Conservation (phyloP, 2,329 filamentous ascomycete species). For the Epichloe coenophiala region DNA sequence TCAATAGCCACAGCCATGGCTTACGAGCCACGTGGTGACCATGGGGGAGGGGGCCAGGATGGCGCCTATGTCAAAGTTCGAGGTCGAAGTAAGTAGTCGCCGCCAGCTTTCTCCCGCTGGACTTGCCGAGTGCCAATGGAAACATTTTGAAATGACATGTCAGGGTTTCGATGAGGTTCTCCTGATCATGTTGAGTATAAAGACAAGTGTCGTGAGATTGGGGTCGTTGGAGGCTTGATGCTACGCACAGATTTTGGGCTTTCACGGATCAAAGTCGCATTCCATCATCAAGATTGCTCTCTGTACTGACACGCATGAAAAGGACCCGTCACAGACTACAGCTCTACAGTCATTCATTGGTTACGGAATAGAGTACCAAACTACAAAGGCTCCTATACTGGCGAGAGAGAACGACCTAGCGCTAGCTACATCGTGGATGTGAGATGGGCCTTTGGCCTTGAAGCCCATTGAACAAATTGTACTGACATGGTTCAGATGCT, state of each 20-base stretch:
- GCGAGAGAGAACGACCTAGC: conserved; percentile 74
- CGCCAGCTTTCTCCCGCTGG: conserved; percentile 1
- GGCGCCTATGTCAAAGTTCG: conserved; percentile 34
- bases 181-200: background rate
- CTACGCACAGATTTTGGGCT: no score
- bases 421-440: conserved; percentile 84
- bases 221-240: no score
- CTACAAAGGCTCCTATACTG: conserved; percentile 55
- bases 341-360: conserved; percentile 81
- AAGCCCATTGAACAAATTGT: background rate
- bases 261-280: no score
- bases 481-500: conserved; percentile 50
- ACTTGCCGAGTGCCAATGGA: background rate
- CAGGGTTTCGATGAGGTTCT: background rate
- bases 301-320: conserved; percentile 8
- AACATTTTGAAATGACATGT: background rate
- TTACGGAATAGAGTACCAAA: conserved; percentile 61
- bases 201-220: background rate
- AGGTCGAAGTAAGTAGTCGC: conserved; percentile 33
- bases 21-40: conserved; percentile 40
- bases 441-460: background rate
- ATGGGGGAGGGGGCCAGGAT: conserved; percentile 30
- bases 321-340: conserved; percentile 91
- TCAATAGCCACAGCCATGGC: conserved; percentile 26
- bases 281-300: background rate